phyloP scores from a whole-genome alignment of 805 yeast species.

The Cyberlindnera amylophila region DNA sequence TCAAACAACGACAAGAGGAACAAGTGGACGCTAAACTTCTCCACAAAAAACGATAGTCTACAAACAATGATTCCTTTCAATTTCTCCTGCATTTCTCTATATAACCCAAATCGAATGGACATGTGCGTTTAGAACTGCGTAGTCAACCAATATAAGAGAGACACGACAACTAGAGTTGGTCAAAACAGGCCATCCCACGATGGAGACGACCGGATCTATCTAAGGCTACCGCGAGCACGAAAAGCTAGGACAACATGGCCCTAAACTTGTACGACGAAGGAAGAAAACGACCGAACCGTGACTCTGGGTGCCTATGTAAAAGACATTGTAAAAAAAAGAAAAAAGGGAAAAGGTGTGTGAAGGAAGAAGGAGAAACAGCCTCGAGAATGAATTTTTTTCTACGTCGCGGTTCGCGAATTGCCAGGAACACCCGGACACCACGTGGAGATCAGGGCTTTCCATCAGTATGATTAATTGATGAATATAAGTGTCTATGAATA shows the following conservation, averaged over 20 bases:
- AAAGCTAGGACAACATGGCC: slow-evolving; percentile 24
- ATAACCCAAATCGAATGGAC: slow-evolving; percentile 3
- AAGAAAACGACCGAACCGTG: slow-evolving; percentile 37
- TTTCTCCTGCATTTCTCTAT: not conserved
- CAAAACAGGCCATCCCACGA: slow-evolving; percentile 32
- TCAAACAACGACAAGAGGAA: slow-evolving; percentile 58
- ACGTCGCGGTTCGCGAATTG: not conserved
- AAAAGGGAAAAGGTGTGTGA: slow-evolving; percentile 5
- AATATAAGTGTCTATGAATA: too few relatives aligned
- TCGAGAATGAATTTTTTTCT: slow-evolving; percentile 13
- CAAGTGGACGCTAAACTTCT: slow-evolving; percentile 54
- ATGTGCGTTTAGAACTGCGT: slow-evolving; percentile 79
- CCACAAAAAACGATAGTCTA: slow-evolving; percentile 11
- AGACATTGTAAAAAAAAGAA: slow-evolving; percentile 26
- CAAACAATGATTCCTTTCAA: not conserved
- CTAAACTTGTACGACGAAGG: slow-evolving; percentile 31
- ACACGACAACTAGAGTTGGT: slow-evolving; percentile 48
- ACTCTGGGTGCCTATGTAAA: slow-evolving; percentile 70
- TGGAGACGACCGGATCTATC: slow-evolving; percentile 34
- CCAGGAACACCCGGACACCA: slow-evolving; percentile 10
- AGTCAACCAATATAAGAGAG: slow-evolving; percentile 38
- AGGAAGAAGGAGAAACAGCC: not conserved
- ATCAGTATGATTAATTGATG: too few relatives aligned
- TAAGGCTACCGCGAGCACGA: slow-evolving; percentile 97
- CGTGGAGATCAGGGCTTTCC: slow-evolving; percentile 3